Conservation (phyloP, 1,284 basidiomycete species). For the Austropuccinia psidii region DNA sequence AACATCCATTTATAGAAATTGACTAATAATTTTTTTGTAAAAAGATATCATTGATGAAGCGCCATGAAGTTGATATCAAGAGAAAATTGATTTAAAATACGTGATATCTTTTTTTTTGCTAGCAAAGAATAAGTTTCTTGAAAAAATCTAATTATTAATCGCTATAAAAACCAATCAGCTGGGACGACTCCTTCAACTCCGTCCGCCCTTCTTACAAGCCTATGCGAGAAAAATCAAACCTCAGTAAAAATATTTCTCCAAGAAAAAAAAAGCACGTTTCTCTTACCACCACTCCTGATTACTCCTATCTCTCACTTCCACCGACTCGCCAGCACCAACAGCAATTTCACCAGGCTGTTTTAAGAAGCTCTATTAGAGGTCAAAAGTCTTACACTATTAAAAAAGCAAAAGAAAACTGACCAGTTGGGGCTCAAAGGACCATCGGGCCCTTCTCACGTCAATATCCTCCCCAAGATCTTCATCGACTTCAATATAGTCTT, state of each 20-base stretch:
- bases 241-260: background rate
- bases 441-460: conserved; percentile 22
- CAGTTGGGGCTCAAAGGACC: conserved; percentile 35
- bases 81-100: too few species aligned
- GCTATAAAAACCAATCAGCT: conserved; percentile 36
- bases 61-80: too few species aligned
- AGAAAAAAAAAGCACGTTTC: background rate
- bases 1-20: too few species aligned
- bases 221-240: background rate
- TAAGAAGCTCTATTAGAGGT: background rate
- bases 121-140: too few species aligned
- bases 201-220: conserved; percentile 28
- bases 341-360: conserved; percentile 32
- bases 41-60: too few species aligned
- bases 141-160: too few species aligned
- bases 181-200: conserved; percentile 32
- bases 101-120: too few species aligned
- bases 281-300: conserved; percentile 36
- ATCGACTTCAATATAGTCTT: background rate
- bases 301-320: conserved; percentile 25
- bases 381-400: background rate
- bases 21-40: too few species aligned
- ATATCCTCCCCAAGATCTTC: background rate
- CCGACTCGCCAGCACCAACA: conserved; percentile 26
- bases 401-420: background rate